Evolutionary conservation across 2,329 filamentous ascomycete species (phyloP), one percentile per base, ranked within the genome.

Genomic region (Dactylellina haptotyla): DNA sequence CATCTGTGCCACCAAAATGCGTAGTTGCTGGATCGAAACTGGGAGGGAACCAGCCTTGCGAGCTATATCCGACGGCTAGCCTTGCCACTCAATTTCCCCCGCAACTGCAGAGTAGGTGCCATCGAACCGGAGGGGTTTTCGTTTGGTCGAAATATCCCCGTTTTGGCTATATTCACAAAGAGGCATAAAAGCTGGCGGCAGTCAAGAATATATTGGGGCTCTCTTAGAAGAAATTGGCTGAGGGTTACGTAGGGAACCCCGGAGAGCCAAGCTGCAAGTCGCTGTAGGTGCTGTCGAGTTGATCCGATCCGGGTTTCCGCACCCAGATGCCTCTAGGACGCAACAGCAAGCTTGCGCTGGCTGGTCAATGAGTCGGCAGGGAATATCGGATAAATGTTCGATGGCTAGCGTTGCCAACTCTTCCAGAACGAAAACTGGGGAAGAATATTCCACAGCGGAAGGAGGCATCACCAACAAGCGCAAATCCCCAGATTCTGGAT

Each of bases 141-240:
- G 10, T 34, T 46, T n/a, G n/a, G 12, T 53, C 28, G 23, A 61
- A 61, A 73, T 73, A 73, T 66, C 69, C 69, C 69, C 69, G 61
- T 73, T 73, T 73, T 73, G 69, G 69, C 69, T 73, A 73, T 73
- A 73, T 73, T 73, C 58, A 9, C 18, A 56, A 25, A 51, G 16
- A 58, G 25, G 58, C 34, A 50, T 59, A n/a, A n/a, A n/a, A 23
- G 23, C 26, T 59, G 34, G 30, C 18, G 54, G 58, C 23, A 66
- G 48, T 65, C 54, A 23, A 66, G 58, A 45, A 57, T 56, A 56
- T 37, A 41, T 53, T 70, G 56, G 46, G 30, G 23, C 12, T 61
- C 12, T 41, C 32, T n/a, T 25, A 23, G 20, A 43, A 25, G 20
- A 51, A 51, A 58, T 53, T 62, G 32, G 28, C 4, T 39, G 41